These are phyloP conservation scores for Zoysia japonica DNA, from an alignment of 176 grass and related monocot genomes.

Conservation along the genomic window DNA sequence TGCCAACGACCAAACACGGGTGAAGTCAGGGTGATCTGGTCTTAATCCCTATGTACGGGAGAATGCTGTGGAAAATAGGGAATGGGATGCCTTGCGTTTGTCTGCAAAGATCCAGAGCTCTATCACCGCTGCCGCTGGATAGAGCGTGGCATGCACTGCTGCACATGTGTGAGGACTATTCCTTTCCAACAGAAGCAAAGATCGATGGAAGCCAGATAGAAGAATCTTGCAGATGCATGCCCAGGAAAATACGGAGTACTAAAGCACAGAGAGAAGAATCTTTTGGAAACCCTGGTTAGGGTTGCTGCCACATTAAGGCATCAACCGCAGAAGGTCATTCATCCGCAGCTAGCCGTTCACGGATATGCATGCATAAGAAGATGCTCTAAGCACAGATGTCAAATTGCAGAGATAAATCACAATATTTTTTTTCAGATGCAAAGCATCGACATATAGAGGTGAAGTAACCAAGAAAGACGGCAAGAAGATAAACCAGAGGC, in stretches of 20 bases:
- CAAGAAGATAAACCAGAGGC: conserved; percentile 3
- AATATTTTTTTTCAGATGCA: not conserved
- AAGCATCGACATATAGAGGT: not conserved
- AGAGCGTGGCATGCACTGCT: not conserved
- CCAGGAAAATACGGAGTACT: conserved; percentile 20
- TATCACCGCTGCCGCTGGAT: not conserved
- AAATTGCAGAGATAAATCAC: conserved; percentile 9
- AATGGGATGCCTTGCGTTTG: not conserved
- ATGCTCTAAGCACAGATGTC: conserved; percentile 6
- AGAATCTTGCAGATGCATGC: conserved; percentile 49
- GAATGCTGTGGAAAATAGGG: not conserved
- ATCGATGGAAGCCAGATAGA: conserved; percentile 48
- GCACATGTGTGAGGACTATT: conserved; percentile 43
- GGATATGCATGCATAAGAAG: not conserved
- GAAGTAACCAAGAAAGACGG: conserved; percentile 8
- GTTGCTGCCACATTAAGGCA: conserved; percentile 41
- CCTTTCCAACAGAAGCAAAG: conserved; percentile 56
- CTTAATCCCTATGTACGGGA: not conserved
- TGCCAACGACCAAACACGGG: not conserved
- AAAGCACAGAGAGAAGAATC: not conserved
- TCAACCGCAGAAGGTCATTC: conserved; percentile 15
- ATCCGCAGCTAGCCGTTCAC: conserved; percentile 22
- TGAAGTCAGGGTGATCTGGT: not conserved
- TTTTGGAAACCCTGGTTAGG: conserved; percentile 47
- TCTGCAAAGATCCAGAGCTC: not conserved